Conservation (phyloP, 1,139 yeast genomes). For the Sugiyamaella paludigena region DNA sequence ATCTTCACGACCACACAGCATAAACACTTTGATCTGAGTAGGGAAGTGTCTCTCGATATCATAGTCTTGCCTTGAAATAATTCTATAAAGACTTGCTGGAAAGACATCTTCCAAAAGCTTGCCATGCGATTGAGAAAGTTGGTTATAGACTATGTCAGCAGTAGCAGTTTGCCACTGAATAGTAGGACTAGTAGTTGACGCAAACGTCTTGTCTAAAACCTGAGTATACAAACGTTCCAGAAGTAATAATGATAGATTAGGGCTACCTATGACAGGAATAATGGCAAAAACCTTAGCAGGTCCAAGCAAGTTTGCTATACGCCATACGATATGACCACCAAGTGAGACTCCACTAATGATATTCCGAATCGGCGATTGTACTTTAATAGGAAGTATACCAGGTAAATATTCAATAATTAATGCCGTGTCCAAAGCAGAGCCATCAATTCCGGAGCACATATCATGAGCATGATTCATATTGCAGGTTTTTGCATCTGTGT, state of each 20-base stretch:
- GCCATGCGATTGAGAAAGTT: not conserved
- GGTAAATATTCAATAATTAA: conserved; percentile 52
- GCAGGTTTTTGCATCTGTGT: conserved; percentile 31
- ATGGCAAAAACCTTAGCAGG: conserved; percentile 13
- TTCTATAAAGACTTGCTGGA: conserved; percentile 14
- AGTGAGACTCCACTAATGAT: conserved; percentile 22
- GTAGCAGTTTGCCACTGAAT: conserved; percentile 6
- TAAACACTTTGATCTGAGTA: conserved; percentile 10
- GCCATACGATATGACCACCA: conserved; percentile 25
- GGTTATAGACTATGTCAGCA: conserved; percentile 7
- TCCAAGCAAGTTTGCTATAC: conserved; percentile 19
- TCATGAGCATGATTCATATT: conserved; percentile 54
- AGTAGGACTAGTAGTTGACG: not conserved
- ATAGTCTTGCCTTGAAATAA: conserved; percentile 10
- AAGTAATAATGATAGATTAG: conserved; percentile 19
- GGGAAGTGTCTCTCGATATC: conserved; percentile 11
- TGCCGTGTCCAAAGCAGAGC: conserved; percentile 50
- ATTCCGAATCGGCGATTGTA: conserved; percentile 11
- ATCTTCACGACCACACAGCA: conserved; percentile 22
- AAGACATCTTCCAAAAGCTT: conserved; percentile 3
- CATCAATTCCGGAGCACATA: conserved; percentile 52
- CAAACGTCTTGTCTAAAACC: conserved; percentile 4
- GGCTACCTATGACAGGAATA: conserved; percentile 23
- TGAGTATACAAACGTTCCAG: conserved; percentile 15
- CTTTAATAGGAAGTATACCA: conserved; percentile 34